A percentile compares a stretch with the other conserved stretches of the same genome.
Conservation (phyloP, 805 yeast genomes). For the Wickerhamiella shivajii region DNA sequence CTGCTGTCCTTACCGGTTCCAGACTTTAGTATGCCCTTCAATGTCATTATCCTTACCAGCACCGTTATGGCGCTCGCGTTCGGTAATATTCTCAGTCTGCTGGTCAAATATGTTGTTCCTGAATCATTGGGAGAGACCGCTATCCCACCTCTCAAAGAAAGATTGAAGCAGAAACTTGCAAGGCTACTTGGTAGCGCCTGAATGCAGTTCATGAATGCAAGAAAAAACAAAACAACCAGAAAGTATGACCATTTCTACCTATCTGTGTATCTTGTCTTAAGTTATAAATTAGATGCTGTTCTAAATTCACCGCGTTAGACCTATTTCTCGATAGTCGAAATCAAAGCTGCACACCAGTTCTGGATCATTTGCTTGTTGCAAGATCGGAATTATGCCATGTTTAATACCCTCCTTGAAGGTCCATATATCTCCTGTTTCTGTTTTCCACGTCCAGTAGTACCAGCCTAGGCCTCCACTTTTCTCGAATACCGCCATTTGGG, state of each 20-base stretch:
- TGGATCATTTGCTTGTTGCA: no score
- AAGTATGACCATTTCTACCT: no score
- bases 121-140: constrained; percentile 29
- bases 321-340: no score
- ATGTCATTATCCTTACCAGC: constrained; percentile 84
- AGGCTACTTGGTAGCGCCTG: no score
- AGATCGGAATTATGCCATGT: no score
- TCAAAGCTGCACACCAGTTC: no score
- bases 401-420: no score
- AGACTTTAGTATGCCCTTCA: constrained; percentile 97
- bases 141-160: not conserved
- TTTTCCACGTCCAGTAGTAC: constrained; percentile 77
- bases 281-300: no score
- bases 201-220: no score
- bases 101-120: constrained; percentile 59
- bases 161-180: constrained; percentile 22
- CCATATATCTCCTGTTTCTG: constrained; percentile 16
- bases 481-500: constrained; percentile 67
- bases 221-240: no score
- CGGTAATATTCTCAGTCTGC: constrained; percentile 69
- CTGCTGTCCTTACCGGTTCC: constrained; percentile 85
- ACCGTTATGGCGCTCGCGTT: constrained; percentile 87
- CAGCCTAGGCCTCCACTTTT: constrained; percentile 54
- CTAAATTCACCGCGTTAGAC: no score
- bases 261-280: no score